Percentiles rank a stretch among this genome's conserved stretches.
These are phyloP conservation scores for Penicillium hesseltinei DNA, from an alignment of 2,329 filamentous ascomycete species.

Conservation along the genomic window DNA sequence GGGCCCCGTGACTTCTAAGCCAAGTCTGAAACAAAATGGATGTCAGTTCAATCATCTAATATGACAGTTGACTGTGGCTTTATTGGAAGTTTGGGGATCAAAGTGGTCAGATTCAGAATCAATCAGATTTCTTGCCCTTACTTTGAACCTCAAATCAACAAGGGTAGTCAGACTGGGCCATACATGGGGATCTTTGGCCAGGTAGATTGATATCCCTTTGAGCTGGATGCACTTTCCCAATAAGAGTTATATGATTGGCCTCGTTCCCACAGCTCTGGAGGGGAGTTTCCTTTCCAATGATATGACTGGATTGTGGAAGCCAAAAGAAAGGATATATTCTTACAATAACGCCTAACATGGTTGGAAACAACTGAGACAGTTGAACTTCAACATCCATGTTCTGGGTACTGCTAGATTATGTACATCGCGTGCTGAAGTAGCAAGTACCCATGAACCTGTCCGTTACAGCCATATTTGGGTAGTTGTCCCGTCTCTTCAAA, in stretches of 20 bases:
- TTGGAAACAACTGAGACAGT: neutral
- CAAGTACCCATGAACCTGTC: conserved; percentile 4
- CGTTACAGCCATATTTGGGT: neutral
- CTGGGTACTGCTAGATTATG: conserved; percentile 8
- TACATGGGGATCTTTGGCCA: too few relatives aligned
- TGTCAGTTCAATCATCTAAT: neutral
- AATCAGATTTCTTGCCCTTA: neutral
- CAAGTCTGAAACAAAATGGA: conserved; percentile 2
- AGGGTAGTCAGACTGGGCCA: neutral
- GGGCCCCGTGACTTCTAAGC: neutral
- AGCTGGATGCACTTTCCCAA: neutral
- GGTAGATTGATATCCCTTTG: neutral
- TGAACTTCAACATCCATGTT: conserved; percentile 1
- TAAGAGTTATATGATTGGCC: neutral
- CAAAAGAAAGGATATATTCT: neutral
- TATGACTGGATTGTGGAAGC: neutral
- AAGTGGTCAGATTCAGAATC: neutral
- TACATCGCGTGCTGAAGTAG: conserved; percentile 6
- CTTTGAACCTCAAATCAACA: neutral
- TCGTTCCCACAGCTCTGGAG: neutral
- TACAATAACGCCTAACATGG: neutral
- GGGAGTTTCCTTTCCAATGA: neutral
- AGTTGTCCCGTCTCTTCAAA: conserved; percentile 9
- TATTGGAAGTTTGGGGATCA: neutral
- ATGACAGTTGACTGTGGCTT: neutral